Evolutionary conservation across 306 rosid genomes (phyloP).

Genomic region (Prunus padus): DNA sequence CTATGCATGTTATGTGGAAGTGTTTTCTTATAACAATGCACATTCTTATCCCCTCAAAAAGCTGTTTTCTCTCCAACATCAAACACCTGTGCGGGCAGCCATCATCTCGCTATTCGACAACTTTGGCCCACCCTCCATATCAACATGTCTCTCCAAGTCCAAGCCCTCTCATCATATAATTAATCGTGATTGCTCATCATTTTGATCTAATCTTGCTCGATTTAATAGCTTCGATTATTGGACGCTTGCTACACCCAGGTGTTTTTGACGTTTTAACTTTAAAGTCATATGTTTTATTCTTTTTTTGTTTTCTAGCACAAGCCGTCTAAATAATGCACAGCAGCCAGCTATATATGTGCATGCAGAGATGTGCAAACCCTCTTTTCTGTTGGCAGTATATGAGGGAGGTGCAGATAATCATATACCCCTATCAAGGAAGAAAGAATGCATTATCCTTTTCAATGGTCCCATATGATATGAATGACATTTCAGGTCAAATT

Average conservation of each 20-base stretch:
- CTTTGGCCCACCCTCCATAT: background rate
- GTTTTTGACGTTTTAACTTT: background rate
- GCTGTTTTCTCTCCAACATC: constrained; percentile 4
- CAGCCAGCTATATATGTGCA: background rate
- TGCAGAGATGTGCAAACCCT: background rate
- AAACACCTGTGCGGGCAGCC: constrained; percentile 10
- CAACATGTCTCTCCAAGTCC: too few relatives aligned
- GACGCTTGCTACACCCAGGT: background rate
- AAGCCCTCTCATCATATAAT: background rate
- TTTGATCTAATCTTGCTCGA: background rate
- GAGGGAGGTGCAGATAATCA: background rate
- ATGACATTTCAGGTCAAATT: background rate
- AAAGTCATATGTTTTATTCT: background rate
- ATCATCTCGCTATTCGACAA: background rate
- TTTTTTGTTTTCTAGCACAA: background rate
- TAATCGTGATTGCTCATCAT: background rate
- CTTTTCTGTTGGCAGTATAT: background rate
- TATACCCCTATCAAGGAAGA: background rate
- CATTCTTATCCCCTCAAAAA: background rate
- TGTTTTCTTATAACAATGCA: background rate
- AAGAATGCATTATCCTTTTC: background rate
- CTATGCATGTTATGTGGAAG: too few relatives aligned
- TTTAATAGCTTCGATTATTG: background rate
- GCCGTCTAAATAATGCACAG: background rate
- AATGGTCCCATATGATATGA: background rate